Percentiles rank a stretch among this genome's conserved stretches.
phyloP scores from a whole-genome alignment of 2,329 filamentous ascomycete species.

The Myriosclerotinia curreyana region DNA sequence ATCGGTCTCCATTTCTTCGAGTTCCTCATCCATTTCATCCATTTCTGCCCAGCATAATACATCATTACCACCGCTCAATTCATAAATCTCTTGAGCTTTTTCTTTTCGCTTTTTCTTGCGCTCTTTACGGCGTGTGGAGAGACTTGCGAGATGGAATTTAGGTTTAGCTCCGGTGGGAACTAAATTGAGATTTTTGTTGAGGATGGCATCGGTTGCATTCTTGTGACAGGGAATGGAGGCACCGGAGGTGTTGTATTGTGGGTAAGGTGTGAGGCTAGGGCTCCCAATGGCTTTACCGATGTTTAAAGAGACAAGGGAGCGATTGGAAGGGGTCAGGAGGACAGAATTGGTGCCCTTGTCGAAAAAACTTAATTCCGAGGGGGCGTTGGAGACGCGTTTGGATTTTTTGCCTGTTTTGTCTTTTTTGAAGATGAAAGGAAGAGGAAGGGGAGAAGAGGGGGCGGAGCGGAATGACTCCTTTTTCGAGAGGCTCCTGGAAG shows the following conservation, averaged over 20 bases:
- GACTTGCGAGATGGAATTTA: constrained; percentile 18
- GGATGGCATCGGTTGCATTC: neutral
- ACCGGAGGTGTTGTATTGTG: neutral
- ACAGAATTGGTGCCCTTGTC: constrained; percentile 19
- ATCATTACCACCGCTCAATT: constrained; percentile 18
- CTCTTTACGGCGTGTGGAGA: constrained; percentile 17
- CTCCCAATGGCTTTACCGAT: constrained; percentile 18
- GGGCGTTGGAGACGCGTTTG: constrained; percentile 8
- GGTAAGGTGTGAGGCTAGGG: neutral
- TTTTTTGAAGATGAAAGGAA: constrained; percentile 1
- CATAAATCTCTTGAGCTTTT: constrained; percentile 16
- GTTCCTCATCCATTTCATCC: constrained; percentile 15
- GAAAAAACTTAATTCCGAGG: constrained; percentile 18
- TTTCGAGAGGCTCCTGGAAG: constrained; percentile 10
- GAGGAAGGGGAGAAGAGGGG: constrained; percentile 5
- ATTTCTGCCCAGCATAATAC: constrained; percentile 18
- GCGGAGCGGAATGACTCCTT: neutral
- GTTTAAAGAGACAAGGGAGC: constrained; percentile 5
- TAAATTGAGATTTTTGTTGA: neutral
- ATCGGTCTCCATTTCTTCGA: constrained; percentile 7
- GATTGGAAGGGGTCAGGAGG: constrained; percentile 10
- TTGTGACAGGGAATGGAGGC: neutral
- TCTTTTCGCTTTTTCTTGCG: constrained; percentile 16
- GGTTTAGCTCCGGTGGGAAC: constrained; percentile 9
- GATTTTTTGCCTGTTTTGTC: constrained; percentile 11